A percentile compares a stretch with the other conserved stretches of the same genome.
Evolutionary conservation across 345 rosid genomes (phyloP).

Genomic region (Syzygium oleosum): DNA sequence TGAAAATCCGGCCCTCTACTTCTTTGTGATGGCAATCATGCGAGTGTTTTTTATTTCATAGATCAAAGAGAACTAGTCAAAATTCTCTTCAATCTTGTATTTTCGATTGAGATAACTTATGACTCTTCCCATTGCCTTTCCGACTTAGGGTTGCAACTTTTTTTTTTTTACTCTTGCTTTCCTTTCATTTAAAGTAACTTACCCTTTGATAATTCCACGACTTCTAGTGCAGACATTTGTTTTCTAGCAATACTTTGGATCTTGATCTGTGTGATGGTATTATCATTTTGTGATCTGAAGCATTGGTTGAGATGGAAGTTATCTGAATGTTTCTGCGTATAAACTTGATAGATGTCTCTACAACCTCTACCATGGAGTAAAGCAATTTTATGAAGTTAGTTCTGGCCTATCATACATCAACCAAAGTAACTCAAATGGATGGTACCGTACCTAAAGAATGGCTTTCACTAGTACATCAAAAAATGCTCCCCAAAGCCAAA

Average conservation of each 20-base stretch:
- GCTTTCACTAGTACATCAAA: no score
- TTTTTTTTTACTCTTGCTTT: not conserved
- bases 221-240: not conserved
- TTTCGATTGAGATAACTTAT: not conserved
- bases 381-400: not conserved
- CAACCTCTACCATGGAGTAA: not conserved
- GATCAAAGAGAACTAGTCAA: not conserved
- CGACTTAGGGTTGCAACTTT: not conserved
- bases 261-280: not conserved
- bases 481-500: not conserved
- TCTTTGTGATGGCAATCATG: not conserved
- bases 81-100: not conserved
- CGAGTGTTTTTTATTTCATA: not conserved
- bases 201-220: not conserved
- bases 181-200: not conserved
- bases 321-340: not conserved
- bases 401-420: no score
- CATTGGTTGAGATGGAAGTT: not conserved
- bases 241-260: not conserved
- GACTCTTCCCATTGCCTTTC: not conserved
- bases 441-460: no score
- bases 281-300: not conserved
- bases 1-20: not conserved
- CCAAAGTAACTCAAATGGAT: no score
- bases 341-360: not conserved